Evolutionary conservation across 2,329 filamentous ascomycete species (phyloP), one percentile per base, ranked within the genome.

Genomic region (Fusarium metavorans): DNA sequence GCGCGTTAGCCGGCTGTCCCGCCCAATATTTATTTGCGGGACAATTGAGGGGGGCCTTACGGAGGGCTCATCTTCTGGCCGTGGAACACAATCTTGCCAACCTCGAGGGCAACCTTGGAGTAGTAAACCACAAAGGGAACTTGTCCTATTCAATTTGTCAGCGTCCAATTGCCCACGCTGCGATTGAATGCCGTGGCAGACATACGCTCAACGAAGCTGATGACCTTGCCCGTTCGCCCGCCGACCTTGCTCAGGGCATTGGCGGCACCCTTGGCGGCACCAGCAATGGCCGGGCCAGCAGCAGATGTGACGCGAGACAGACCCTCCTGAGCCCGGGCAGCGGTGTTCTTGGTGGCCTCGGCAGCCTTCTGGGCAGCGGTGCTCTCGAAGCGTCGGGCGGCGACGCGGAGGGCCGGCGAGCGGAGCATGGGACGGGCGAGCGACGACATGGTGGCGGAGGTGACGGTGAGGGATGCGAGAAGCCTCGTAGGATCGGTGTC

Each of bases 1-100:
- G 52, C 14, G 62, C 65, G 35, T 77, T 74, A 67, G 70, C 52
- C 34, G 27, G 41, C 9, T 23, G 57, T 62, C 70, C 64, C 69
- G 67, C 45, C 58, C 34, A 50, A 50, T 50, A 65, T n/a, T n/a
- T 45, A 65, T n/a, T n/a, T 23, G 56, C 66, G 64, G 56, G 61
- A 68, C 64, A 70, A 62, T 71, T 64, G 58, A 52, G 48, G 50
- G 45, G 41, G 27, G 43, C 68, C 95, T 92, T 93, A 99, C 97
- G 97, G 97, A 86, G 95, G 95, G 82, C 89, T 88, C 95, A 99
- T 98, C 87, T 93, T 94, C 86, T 96, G 95, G 84, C 92, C 92
- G 80, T 91, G 91, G 88, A 95, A 95, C 77, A 98, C 91, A 78
- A 98, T 89, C 90, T 94, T 97, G 83, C 90, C 90, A 71, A 98